Base-by-base conservation (phyloP, 1,284 basidiomycete genomes). In the Pseudozyma hubeiensis region DNA sequence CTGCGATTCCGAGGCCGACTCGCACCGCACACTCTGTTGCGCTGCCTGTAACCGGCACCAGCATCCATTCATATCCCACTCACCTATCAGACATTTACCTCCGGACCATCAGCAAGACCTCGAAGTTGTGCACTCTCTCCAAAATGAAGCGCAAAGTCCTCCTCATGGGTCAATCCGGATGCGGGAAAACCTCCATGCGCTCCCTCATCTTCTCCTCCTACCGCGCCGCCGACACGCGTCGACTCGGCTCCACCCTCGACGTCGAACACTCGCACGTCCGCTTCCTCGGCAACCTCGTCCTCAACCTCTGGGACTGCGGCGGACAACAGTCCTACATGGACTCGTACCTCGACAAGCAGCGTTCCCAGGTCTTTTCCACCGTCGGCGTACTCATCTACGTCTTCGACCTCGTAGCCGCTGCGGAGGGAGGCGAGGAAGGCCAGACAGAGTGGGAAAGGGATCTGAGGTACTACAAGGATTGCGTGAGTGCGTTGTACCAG, bases 311-410 rank as follows among this genome's bases (percentile, higher is more conserved):
- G 95, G 97, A 99, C 86, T 98, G 96, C 78, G 96, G 96, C 49
- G 96, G 96, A 5, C 97, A 99, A 86, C 94, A 97, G 80, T 90
- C 93, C 14, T 99, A 97, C 88, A 94, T 98, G 90, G 94, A 97
- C 85, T 92, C 91, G 49, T 99, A 97, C 85, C 90, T 98, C 69
- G 90, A 91, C 40, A 90, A 91, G 0, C 93, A 97, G 84, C 91
- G 92, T 69, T 89, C 91, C 35, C 94, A 93, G 45, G 94, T 98
- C 75, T 99, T 99, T 87, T 90, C 92, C 78, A 91, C 95, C 80
- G 96, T 97, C 60, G 94, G 94, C 11, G 93, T 97, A 43, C 89
- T 99, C 83, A 98, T 99, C 81, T 99, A 99, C 85, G 97, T 99
- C 9, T 98, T 99, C 71, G 96, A 99, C 84, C 90, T 96, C 47